Percentiles rank a stretch among this genome's conserved stretches.
Evolutionary conservation across 768 basidiomycete genomes (phyloP).

Genomic region (Brasilioporus rufonigricans): DNA sequence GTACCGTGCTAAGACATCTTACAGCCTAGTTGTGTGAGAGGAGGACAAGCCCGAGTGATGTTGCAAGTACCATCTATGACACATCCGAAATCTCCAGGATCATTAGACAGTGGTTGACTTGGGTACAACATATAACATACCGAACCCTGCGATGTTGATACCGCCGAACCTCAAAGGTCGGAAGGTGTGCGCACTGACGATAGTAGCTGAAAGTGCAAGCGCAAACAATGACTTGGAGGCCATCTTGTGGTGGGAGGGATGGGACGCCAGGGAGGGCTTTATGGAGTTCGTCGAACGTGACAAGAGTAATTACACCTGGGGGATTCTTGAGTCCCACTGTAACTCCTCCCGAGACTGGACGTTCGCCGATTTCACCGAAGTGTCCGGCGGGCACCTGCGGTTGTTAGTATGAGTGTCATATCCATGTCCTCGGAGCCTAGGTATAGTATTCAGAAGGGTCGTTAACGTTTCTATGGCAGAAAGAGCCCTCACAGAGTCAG

Average conservation of each 20-base stretch:
- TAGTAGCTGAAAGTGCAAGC: conserved; percentile 6
- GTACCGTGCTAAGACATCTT: conserved; percentile 1
- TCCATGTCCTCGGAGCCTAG: too few relatives aligned
- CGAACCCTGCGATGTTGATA: conserved; percentile 56
- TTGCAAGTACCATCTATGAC: conserved; percentile 43
- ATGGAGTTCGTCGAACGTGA: conserved; percentile 4
- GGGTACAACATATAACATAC: not conserved
- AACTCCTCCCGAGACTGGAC: not conserved
- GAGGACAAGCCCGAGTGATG: conserved; percentile 40
- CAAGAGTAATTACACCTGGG: conserved; percentile 9
- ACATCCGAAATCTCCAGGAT: conserved; percentile 43
- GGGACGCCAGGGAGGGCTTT: not conserved
- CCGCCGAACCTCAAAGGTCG: conserved; percentile 37
- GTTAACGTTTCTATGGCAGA: too few relatives aligned
- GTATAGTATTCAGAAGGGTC: too few relatives aligned
- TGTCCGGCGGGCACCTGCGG: too few relatives aligned
- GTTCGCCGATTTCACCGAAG: not conserved
- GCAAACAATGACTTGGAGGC: conserved; percentile 14
- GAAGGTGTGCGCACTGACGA: conserved; percentile 17
- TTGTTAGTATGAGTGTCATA: too few relatives aligned
- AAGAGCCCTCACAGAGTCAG: too few relatives aligned
- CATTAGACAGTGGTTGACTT: not conserved
- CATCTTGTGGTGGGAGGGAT: conserved; percentile 13
- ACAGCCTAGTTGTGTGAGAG: conserved; percentile 46
- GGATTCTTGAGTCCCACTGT: not conserved